Base-by-base conservation (phyloP, 306 rosid species). In the Amphicarpaea edgeworthii region DNA sequence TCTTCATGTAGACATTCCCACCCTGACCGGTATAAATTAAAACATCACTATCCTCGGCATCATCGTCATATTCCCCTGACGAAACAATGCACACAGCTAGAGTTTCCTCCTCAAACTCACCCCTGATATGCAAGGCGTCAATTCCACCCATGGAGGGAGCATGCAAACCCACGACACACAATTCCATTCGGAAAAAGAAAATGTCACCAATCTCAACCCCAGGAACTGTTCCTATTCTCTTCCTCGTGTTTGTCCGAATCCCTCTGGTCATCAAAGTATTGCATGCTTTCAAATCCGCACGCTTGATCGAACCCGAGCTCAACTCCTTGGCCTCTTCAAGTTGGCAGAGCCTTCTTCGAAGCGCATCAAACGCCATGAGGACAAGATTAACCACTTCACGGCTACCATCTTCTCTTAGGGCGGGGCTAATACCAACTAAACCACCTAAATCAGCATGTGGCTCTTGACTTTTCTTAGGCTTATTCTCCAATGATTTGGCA, bases 181-280 rank as follows among this genome's bases (percentile, higher is more conserved):
- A 30, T 68, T 90, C 96, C 68, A 81, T 77, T 40, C 90, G 81
- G 71, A 86, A 90, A 86, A 80, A 88, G 89, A 83, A 90, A 73
- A 90, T 86, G 74, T 90, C 96, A 37, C 96, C 92, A 77, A 90
- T 74, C 83, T 86, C 96, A 84, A 90, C 80, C 66, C 96, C 96
- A 40, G 89, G 90, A 42, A 78, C 84, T 5, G 32, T 5, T 64
- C 92, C 96, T 70, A 90, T 11, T 73, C 96, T 84, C 86, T 76
- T 90, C 65, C 32, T 83, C 84, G 54, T 21, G 83, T 90, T 90
- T 34, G 96, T 84, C 12, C 96, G 87, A 77, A 90, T 71, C 69
- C 89, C 89, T 43, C 57, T 81, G 38, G 65, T 84, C 92, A 90
- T 76, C 83, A 85, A 66, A 77, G 76, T 46, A 43, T 77, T 88